Conservation (phyloP, 1,284 basidiomycete genomes). For the Xerocomus nothofagi region DNA sequence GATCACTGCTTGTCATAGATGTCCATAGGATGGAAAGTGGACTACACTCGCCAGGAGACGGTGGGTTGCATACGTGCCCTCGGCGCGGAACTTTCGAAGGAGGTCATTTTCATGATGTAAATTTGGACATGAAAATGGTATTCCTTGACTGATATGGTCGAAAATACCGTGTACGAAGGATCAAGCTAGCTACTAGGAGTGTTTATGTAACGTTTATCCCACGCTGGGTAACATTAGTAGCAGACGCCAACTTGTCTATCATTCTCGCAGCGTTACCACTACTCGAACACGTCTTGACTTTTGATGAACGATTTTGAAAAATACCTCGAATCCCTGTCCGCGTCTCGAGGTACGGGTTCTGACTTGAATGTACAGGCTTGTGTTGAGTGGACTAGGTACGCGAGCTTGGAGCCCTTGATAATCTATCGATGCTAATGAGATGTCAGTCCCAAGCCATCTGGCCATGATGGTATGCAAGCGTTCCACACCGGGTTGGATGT, state of each 20-base stretch:
- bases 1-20: conserved; percentile 24
- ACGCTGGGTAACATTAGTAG: conserved; percentile 1
- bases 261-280: no score
- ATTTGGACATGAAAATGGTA: neutral
- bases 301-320: conserved; percentile 25
- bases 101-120: conserved; percentile 36
- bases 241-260: no score
- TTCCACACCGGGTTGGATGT: neutral
- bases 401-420: conserved; percentile 3
- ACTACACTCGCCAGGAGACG: conserved; percentile 29
- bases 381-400: conserved; percentile 30
- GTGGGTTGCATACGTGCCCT: conserved; percentile 41
- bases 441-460: conserved; percentile 20
- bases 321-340: conserved; percentile 26
- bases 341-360: conserved; percentile 10
- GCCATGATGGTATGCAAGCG: conserved; percentile 19
- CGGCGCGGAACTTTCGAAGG: conserved; percentile 41
- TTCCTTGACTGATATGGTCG: neutral
- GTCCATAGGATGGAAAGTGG: conserved; percentile 32
- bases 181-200: neutral
- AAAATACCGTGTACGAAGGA: no score
- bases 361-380: conserved; percentile 19
- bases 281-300: neutral
- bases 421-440: conserved; percentile 16
- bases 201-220: conserved; percentile 12